Evolutionary conservation across 2,329 filamentous ascomycete species (phyloP).

Genomic region (Curvularia spicifera): DNA sequence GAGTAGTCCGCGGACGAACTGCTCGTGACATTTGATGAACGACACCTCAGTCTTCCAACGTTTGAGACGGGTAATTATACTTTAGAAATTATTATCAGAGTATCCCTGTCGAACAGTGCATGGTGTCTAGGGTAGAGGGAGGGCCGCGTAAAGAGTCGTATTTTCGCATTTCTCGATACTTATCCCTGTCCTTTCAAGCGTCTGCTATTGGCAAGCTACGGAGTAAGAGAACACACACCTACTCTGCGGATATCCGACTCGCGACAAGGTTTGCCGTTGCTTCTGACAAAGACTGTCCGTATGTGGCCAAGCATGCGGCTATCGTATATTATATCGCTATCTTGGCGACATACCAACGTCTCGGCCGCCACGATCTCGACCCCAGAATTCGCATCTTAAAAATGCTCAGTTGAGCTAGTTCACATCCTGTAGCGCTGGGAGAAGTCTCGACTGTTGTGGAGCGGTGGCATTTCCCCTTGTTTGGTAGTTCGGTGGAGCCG

Average conservation of each 20-base stretch:
- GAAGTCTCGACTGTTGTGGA: background rate
- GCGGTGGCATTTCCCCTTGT: background rate
- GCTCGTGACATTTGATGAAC: too few species aligned
- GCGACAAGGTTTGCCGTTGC: background rate
- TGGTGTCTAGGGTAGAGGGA: too few species aligned
- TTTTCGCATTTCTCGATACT: too few species aligned
- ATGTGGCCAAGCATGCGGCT: background rate
- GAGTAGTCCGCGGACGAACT: background rate
- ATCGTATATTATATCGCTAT: background rate
- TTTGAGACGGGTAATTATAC: too few species aligned
- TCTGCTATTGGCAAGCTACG: background rate
- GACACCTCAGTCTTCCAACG: too few species aligned
- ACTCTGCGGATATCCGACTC: background rate
- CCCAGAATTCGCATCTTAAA: background rate
- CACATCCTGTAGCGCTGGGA: background rate
- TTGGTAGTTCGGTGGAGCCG: background rate
- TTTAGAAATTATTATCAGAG: too few species aligned
- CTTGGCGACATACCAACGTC: background rate
- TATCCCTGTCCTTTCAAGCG: background rate
- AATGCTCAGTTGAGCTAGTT: background rate
- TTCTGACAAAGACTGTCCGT: background rate
- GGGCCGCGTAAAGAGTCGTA: too few species aligned
- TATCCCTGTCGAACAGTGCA: too few species aligned
- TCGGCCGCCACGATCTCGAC: conserved; percentile 2
- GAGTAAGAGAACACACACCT: background rate